Base-by-base conservation (phyloP, 352 stramenopile genomes). In the Phytophthora pluvialis region DNA sequence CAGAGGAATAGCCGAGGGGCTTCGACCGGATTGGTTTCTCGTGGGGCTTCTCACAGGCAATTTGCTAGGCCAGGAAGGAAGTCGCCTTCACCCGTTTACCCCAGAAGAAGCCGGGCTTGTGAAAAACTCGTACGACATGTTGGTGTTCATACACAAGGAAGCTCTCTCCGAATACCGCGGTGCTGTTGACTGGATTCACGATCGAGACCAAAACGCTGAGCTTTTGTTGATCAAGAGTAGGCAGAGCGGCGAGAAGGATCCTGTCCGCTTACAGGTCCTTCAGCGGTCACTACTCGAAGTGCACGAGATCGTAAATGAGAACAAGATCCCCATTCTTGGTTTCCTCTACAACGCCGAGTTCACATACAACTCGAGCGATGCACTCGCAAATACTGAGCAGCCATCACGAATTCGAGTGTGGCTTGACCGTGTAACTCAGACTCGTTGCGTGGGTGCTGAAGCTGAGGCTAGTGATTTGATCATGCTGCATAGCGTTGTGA, bases 151-250 rank as follows among this genome's bases (percentile, higher is more conserved):
- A 1, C 15, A 42, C 31, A 15, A 53, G 28, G 28, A 53, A 31
- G 18, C 5, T n/a, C 10, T 42, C 42, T 40, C 31, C 15, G 46
- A 51, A 33, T 29, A 53, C 32, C 29, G 46, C 3, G 29, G 32
- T 16, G n/a, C 31, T 42, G 7, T 53, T 6, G 8, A 26, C 26
- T 42, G 31, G 31, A 16, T 53, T 26, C 46, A 51, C 15, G 44
- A 38, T 16, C 46, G 16, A 25, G 29, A 53, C 31, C 4, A 53
- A 18, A 18, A 38, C 26, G 44, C 29, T 18, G 15, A 35, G 29
- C 28, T 31, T 15, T 53, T 53, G 44, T 40, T 40, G 46, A n/a
- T 53, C n/a, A 28, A 53, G 29, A 42, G 38, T 40, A 11, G 12
- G 2, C 44, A 51, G 8, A 16, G 7, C 15, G 40, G 11, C 2